A percentile compares a stretch with the other conserved stretches of the same genome.
Evolutionary conservation across 805 yeast species (phyloP).

Genomic region (Lachancea thermotolerans): DNA sequence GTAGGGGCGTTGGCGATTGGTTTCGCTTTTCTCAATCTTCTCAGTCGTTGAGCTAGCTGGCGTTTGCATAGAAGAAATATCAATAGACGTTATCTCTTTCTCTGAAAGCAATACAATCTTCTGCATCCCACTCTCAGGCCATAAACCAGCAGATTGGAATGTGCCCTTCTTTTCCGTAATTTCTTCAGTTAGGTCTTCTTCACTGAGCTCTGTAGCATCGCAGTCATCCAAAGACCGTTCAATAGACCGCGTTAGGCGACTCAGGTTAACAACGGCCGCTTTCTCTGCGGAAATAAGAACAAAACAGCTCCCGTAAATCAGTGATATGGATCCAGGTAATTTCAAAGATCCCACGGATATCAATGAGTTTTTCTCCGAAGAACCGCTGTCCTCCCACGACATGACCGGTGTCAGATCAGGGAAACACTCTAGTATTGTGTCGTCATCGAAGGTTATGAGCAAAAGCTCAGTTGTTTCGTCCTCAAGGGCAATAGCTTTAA

Average conservation of each 20-base stretch:
- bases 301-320: not conserved
- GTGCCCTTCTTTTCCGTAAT: not conserved
- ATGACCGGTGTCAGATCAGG: constrained; percentile 32
- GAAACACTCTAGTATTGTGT: constrained; percentile 26
- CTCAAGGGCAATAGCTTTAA: constrained; percentile 23
- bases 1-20: not conserved
- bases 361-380: constrained; percentile 22
- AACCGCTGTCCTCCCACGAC: constrained; percentile 32
- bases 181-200: not conserved
- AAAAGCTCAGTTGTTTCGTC: constrained; percentile 23
- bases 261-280: not conserved
- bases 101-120: constrained; percentile 1
- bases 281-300: constrained; percentile 2
- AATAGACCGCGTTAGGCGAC: not conserved
- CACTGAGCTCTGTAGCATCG: not conserved
- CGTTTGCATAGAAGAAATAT: not conserved
- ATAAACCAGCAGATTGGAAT: not conserved
- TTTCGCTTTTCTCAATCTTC: not conserved
- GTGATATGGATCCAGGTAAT: not conserved
- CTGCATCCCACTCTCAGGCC: not conserved
- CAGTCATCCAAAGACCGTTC: constrained; percentile 3
- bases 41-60: not conserved
- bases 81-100: not conserved
- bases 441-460: constrained; percentile 23
- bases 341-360: constrained; percentile 9